Evolutionary conservation across 805 yeast genomes (phyloP).

Genomic region (Blastobotrys chiropterorum): DNA sequence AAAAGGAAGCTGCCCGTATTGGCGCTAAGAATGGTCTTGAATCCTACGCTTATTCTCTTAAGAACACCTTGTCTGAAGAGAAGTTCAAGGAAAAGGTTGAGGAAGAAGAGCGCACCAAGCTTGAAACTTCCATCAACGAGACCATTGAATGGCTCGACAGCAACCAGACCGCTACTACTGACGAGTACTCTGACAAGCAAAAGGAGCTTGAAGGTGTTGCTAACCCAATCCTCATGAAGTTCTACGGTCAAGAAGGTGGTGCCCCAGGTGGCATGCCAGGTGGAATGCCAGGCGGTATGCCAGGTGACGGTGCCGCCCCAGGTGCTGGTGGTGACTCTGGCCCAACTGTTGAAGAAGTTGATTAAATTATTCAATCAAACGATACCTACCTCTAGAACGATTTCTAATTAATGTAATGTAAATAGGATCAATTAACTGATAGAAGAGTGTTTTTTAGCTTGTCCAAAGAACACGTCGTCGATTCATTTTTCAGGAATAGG

Average conservation of each 20-base stretch:
- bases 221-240: slow-evolving; percentile 94
- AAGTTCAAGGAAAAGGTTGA: slow-evolving; percentile 71
- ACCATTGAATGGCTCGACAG: slow-evolving; percentile 88
- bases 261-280: slow-evolving; percentile 63
- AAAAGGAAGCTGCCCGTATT: slow-evolving; percentile 86
- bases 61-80: slow-evolving; percentile 72
- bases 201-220: slow-evolving; percentile 93
- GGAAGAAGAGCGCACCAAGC: slow-evolving; percentile 59
- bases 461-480: too few species aligned
- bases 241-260: slow-evolving; percentile 78
- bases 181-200: slow-evolving; percentile 87
- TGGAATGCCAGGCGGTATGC: slow-evolving; percentile 58
- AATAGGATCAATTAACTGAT: not conserved
- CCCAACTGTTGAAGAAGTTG: slow-evolving; percentile 53
- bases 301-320: slow-evolving; percentile 44
- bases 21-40: slow-evolving; percentile 93
- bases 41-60: slow-evolving; percentile 90
- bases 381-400: not conserved
- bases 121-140: slow-evolving; percentile 77
- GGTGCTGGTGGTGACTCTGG: slow-evolving; percentile 38
- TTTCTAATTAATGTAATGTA: not conserved
- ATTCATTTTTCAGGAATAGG: too few species aligned
- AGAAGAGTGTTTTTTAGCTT: too few species aligned
- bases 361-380: slow-evolving; percentile 13
- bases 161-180: slow-evolving; percentile 86